Evolutionary conservation across 1,139 yeast genomes (phyloP), one percentile per base, ranked within the genome.

Genomic region (Torulaspora globosa): DNA sequence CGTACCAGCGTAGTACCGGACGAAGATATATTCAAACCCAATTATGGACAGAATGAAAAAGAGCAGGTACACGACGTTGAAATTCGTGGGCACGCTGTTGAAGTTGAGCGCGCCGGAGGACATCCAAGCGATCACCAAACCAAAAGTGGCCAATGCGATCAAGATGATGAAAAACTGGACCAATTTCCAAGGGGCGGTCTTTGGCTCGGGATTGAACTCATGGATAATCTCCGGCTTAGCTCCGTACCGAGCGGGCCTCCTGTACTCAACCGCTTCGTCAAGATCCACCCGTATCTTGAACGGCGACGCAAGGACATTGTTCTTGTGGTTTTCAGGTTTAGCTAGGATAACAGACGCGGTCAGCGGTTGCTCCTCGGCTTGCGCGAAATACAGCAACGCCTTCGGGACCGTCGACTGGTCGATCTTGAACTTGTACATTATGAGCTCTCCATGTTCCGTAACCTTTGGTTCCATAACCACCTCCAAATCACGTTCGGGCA

Each of bases 1-100:
- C 34, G 78, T 72, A 26, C 87, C 84, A 54, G 80, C 65, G 68
- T 80, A 90, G 69, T 90, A 90, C 52, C 73, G 75, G 54, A 76
- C 66, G 58, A 89, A 86, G 19, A 78, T 71, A 38, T 68, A 65
- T 68, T 89, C 96, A 54, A 80, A 74, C 3, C 79, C 80, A 15
- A 75, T 62, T 39, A 89, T 63, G 2, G 82, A 68, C 2, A 65
- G 66, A 43, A 86, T 63, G 55, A 85, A 81, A 3, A 75, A 74
- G 15, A 56, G 14, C 42, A 67, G 64, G 18, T 56, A 56, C 7
- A 63, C 18, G 35, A 60, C 56, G 42, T 49, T 45, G 5, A 56
- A 23, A 15, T 56, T 56, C 37, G 43, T 41, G 60, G 68, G 60
- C 56, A 55, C 66, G 62, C 69, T 69, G 16, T 57, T 51, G 28